Evolutionary conservation across 805 yeast genomes (phyloP).

Genomic region (Candida dajiaensis): DNA sequence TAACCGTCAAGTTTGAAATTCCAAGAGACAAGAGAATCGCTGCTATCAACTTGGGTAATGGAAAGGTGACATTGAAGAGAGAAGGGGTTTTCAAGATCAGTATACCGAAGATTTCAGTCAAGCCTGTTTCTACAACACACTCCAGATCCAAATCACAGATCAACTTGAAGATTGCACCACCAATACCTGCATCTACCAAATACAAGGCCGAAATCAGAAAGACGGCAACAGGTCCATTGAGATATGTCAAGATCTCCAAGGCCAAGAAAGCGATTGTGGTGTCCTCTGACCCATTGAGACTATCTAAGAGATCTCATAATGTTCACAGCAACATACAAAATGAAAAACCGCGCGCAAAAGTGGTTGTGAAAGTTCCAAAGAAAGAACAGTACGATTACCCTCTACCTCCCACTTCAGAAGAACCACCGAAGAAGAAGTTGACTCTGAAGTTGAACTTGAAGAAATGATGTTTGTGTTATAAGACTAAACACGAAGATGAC

Average conservation of each 20-base stretch:
- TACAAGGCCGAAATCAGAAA: slow-evolving; percentile 18
- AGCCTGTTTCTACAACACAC: neutral
- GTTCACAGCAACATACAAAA: slow-evolving; percentile 1
- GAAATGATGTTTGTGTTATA: neutral
- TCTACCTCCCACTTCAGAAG: neutral
- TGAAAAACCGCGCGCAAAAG: neutral
- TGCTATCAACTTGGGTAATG: slow-evolving; percentile 48
- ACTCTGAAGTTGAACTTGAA: neutral
- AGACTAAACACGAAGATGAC: neutral
- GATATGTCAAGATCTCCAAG: slow-evolving; percentile 38
- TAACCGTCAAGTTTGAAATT: slow-evolving; percentile 54
- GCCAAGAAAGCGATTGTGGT: slow-evolving; percentile 30
- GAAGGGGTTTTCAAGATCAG: slow-evolving; percentile 32
- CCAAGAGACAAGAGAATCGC: slow-evolving; percentile 67
- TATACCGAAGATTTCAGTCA: slow-evolving; percentile 10
- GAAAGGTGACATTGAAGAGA: slow-evolving; percentile 52
- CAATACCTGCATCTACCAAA: neutral
- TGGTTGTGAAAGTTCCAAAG: neutral
- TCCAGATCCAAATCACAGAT: slow-evolving; percentile 4
- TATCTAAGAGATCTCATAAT: slow-evolving; percentile 9
- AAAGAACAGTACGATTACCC: neutral
- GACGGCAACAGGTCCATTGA: slow-evolving; percentile 24
- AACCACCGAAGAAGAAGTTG: neutral
- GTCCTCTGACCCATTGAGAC: slow-evolving; percentile 37
- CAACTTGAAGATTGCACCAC: neutral